Base-by-base conservation (phyloP, 23 red algal genomes). In the Porphyridium purpureum region DNA sequence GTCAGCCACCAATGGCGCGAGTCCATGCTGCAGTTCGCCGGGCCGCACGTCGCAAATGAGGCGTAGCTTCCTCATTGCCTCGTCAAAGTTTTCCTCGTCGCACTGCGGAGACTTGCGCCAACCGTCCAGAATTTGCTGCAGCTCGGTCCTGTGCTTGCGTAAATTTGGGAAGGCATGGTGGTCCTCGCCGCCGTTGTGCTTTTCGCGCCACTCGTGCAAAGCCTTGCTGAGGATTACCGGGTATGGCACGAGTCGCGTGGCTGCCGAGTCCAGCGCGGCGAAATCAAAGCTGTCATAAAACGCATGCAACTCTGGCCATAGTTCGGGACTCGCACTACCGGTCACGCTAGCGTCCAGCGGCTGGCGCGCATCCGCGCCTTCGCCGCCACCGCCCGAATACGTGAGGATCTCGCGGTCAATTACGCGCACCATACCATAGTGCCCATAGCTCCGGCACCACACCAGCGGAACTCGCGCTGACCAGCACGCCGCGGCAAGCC, bases 351-450 rank as follows among this genome's bases (percentile, higher is more conserved):
- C n/a, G 2, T 69, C 54, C 2, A 95, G 29, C 17, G 70, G 58
- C n/a, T 85, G 66, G 27, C 76, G 65, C 35, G 62, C 54, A 7
- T 54, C n/a, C 0, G 25, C 40, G 36, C 61, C 71, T 14, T 59
- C 79, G 1, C 49, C 23, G 53, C 53, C 53, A 23, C 54, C 64
- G 20, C 61, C 41, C 40, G 67, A 24, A 20, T 84, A n/a, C n/a
- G n/a, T n/a, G n/a, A n/a, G n/a, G n/a, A n/a, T n/a, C n/a, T n/a
- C n/a, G n/a, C n/a, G n/a, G n/a, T n/a, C n/a, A n/a, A n/a, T n/a
- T n/a, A n/a, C n/a, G 53, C 69, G 72, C 15, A 95, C 50, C 22
- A 55, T 61, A 15, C 78, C 88, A 23, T 71, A 54, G 21, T 85
- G 60, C 2, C 88, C 88, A 35, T 85, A 59, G 15, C 52, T 30